Conservation (phyloP, 441 rosid species). For the Populus hybrid region DNA sequence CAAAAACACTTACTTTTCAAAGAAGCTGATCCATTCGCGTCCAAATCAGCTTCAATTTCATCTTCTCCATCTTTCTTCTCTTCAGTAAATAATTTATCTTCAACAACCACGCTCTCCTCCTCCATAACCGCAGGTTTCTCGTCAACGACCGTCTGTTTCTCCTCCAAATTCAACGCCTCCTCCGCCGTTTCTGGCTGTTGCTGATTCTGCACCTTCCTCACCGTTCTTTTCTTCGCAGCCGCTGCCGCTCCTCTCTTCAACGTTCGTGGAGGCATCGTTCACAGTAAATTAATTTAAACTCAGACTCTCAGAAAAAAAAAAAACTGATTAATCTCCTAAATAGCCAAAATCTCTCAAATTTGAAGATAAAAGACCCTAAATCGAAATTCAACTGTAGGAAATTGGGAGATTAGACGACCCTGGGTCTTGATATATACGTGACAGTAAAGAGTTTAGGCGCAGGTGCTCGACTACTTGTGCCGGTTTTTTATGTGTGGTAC, state of each 20-base stretch:
- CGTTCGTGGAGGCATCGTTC: constrained; percentile 66
- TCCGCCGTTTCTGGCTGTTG: constrained; percentile 30
- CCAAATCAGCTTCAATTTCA: constrained; percentile 25
- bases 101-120: constrained; percentile 18
- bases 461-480: neutral
- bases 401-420: neutral
- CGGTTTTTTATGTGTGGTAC: neutral
- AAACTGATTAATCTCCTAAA: neutral
- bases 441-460: neutral
- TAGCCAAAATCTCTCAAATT: neutral
- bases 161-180: constrained; percentile 36
- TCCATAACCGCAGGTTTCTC: constrained; percentile 27
- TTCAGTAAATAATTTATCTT: constrained; percentile 17
- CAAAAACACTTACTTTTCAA: constrained; percentile 46
- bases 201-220: constrained; percentile 45
- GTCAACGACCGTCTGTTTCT: constrained; percentile 23
- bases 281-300: neutral
- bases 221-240: constrained; percentile 42
- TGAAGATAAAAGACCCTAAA: neutral
- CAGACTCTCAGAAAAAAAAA: too few species aligned
- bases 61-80: constrained; percentile 5
- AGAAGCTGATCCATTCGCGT: constrained; percentile 19
- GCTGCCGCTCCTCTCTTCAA: constrained; percentile 72
- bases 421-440: neutral
- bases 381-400: neutral